Conservation (phyloP, 306 rosid genomes). For the Acacia acuminata region DNA sequence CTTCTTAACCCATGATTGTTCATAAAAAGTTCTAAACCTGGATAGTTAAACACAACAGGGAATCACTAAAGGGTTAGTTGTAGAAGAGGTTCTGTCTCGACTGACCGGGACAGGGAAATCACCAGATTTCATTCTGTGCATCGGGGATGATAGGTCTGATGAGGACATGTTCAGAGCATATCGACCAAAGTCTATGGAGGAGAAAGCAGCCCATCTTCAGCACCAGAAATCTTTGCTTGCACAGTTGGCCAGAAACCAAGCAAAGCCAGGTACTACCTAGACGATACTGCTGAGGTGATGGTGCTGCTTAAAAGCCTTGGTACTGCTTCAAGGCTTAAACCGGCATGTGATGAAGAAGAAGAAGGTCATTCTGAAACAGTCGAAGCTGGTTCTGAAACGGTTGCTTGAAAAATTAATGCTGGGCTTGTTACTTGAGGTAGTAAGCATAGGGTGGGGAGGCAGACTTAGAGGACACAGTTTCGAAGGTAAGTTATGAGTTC, state of each 20-base stretch:
- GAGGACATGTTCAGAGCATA: slow-evolving; percentile 70
- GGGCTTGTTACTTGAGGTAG: background rate
- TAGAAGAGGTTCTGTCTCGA: slow-evolving; percentile 35
- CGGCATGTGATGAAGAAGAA: slow-evolving; percentile 37
- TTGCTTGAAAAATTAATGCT: slow-evolving; percentile 37
- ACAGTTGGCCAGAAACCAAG: slow-evolving; percentile 96
- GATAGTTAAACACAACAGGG: slow-evolving; percentile 39
- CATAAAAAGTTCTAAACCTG: slow-evolving; percentile 20
- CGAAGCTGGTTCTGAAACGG: slow-evolving; percentile 39
- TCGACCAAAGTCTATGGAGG: slow-evolving; percentile 39
- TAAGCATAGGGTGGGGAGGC: slow-evolving; percentile 24
- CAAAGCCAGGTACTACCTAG: slow-evolving; percentile 89
- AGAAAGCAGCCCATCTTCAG: slow-evolving; percentile 37
- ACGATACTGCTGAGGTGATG: slow-evolving; percentile 68
- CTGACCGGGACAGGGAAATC: slow-evolving; percentile 26
- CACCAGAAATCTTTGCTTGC: slow-evolving; percentile 80
- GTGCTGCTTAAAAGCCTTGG: slow-evolving; percentile 61
- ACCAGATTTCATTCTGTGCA: slow-evolving; percentile 44
- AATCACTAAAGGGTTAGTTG: slow-evolving; percentile 42
- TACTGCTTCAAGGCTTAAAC: slow-evolving; percentile 38
- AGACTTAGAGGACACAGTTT: background rate
- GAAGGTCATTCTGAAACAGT: slow-evolving; percentile 25
- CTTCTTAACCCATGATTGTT: slow-evolving; percentile 10
- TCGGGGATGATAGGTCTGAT: slow-evolving; percentile 51
- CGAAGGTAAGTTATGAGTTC: background rate